Percentiles rank a stretch among this genome's conserved stretches.
phyloP scores from a whole-genome alignment of 495 filamentous ascomycete genomes.

The Annulohypoxylon stygium region DNA sequence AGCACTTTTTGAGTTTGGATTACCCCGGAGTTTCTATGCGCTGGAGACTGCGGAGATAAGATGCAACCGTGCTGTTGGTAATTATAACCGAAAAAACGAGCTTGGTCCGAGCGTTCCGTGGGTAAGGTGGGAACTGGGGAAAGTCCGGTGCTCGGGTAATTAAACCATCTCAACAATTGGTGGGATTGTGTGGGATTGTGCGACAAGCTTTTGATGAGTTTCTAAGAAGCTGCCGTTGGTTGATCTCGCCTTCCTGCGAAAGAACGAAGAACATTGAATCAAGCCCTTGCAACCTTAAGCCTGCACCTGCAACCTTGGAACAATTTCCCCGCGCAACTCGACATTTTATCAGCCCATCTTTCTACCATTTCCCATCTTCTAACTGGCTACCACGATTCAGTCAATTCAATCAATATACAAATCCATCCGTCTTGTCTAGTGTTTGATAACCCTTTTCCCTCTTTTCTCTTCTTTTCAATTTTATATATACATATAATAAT shows the following conservation, averaged over 20 bases:
- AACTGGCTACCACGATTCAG: conserved; percentile 1
- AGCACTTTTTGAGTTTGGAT: background rate
- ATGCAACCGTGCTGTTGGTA: background rate
- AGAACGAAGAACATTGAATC: conserved; percentile 5
- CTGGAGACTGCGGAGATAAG: background rate
- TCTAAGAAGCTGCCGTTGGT: conserved; percentile 24
- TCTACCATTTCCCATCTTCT: background rate
- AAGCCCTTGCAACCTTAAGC: background rate
- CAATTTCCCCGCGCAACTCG: conserved; percentile 15
- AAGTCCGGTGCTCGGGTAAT: conserved; percentile 38
- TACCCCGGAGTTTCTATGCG: background rate
- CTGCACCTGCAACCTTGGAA: background rate
- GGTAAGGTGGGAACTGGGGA: conserved; percentile 20
- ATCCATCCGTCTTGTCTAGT: conserved; percentile 14
- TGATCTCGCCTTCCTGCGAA: conserved; percentile 14
- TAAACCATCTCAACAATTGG: conserved; percentile 34
- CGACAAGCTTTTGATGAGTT: conserved; percentile 35
- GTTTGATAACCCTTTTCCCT: conserved; percentile 6
- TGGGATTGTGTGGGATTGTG: conserved; percentile 14
- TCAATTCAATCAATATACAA: background rate
- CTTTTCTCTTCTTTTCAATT: background rate
- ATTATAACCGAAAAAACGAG: conserved; percentile 1
- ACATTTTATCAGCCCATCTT: conserved; percentile 13
- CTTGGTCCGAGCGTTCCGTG: conserved; percentile 30
- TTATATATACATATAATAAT: conserved; percentile 18